These are phyloP conservation scores for Salix purpurea DNA, from an alignment of 345 rosid species.

Conservation along the genomic window DNA sequence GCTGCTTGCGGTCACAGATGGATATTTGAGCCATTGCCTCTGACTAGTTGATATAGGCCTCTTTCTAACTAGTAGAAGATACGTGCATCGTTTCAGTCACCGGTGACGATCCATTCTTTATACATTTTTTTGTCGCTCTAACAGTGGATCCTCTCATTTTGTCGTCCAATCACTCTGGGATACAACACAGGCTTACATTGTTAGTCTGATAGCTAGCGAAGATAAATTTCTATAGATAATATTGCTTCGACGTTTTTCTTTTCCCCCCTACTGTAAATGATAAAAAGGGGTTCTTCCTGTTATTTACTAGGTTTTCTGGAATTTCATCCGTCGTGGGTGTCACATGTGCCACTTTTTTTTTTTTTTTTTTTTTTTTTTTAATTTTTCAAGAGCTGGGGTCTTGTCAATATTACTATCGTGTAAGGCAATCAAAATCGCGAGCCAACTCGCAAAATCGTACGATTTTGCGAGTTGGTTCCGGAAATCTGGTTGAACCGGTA, in stretches of 20 bases:
- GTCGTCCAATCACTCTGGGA: background rate
- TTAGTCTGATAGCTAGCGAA: slow-evolving; percentile 13
- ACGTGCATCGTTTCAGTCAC: background rate
- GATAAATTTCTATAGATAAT: slow-evolving; percentile 4
- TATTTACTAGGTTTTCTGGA: background rate
- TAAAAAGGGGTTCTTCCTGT: background rate
- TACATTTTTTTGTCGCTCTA: background rate
- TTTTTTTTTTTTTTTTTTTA: too few species aligned
- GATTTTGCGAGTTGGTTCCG: too few species aligned
- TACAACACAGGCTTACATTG: slow-evolving; percentile 2
- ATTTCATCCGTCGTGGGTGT: background rate
- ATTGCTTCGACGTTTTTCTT: background rate
- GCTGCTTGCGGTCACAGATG: slow-evolving; percentile 5
- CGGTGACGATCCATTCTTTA: slow-evolving; percentile 8
- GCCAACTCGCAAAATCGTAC: too few species aligned
- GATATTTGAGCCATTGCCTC: background rate
- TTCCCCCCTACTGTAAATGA: slow-evolving; percentile 14
- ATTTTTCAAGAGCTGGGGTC: too few species aligned
- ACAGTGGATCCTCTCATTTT: slow-evolving; percentile 5
- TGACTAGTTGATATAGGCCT: background rate
- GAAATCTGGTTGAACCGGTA: too few species aligned
- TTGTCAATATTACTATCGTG: too few species aligned
- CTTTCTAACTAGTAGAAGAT: slow-evolving; percentile 4
- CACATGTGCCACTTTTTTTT: background rate
- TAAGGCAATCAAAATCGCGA: too few species aligned